These are phyloP conservation scores for Centella asiatica DNA, from an alignment of 129 eudicot genomes.

Conservation along the genomic window DNA sequence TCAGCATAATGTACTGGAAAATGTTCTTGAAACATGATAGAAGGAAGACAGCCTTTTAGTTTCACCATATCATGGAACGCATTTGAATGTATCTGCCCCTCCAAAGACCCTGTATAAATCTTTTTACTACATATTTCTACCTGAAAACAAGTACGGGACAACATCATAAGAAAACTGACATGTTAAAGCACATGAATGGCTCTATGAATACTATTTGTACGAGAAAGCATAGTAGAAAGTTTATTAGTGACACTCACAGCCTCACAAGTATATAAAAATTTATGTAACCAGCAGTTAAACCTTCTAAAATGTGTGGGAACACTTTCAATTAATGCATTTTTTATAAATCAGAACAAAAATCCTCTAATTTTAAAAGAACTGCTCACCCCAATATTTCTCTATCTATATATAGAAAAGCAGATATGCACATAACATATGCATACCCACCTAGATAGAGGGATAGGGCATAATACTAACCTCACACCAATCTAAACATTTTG, in stretches of 20 bases:
- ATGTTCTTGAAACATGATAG: slow-evolving; percentile 59
- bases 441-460: too few relatives aligned
- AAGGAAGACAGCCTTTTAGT: slow-evolving; percentile 67
- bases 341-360: too few relatives aligned
- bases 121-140: slow-evolving; percentile 58
- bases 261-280: too few relatives aligned
- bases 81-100: slow-evolving; percentile 46
- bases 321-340: too few relatives aligned
- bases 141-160: slow-evolving; percentile 22
- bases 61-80: slow-evolving; percentile 48
- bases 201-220: background rate
- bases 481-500: slow-evolving; percentile 69
- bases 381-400: too few relatives aligned
- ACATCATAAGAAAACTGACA: background rate
- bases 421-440: background rate
- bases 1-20: slow-evolving; percentile 56
- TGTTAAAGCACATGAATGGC: background rate
- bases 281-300: too few relatives aligned
- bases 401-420: background rate
- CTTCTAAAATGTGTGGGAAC: too few relatives aligned
- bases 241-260: too few relatives aligned
- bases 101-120: slow-evolving; percentile 62
- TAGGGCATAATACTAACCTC: slow-evolving; percentile 34
- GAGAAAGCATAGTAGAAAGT: background rate
- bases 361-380: too few relatives aligned